phyloP scores from a whole-genome alignment of 176 grass and related monocot genomes.

The Calamus simplicifolius region DNA sequence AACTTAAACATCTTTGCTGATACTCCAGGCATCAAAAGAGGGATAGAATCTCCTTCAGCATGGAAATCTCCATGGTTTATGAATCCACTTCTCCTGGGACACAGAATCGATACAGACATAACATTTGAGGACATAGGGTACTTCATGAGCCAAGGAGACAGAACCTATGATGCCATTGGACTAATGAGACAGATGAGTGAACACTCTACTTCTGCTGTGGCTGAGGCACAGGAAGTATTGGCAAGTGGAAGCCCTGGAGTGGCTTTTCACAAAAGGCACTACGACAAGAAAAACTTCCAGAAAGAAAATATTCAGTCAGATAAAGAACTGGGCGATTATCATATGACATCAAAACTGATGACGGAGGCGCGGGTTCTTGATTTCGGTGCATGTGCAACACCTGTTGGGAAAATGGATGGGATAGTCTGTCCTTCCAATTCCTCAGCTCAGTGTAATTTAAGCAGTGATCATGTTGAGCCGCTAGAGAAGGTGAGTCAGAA shows the following conservation, averaged over 20 bases:
- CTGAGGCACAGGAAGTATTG: constrained; percentile 65
- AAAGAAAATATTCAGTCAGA: constrained; percentile 33
- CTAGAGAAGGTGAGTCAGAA: no score
- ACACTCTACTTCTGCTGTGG: constrained; percentile 51
- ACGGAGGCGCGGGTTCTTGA: constrained; percentile 60
- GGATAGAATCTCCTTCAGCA: constrained; percentile 92
- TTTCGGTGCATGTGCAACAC: constrained; percentile 64
- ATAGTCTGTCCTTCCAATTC: constrained; percentile 26
- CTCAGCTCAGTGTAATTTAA: constrained; percentile 18
- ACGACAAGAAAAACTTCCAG: constrained; percentile 24
- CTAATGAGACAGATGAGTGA: constrained; percentile 55
- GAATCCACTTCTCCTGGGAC: constrained; percentile 24
- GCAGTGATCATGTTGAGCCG: constrained; percentile 25
- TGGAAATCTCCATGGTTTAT: constrained; percentile 98
- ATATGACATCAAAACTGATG: constrained; percentile 35
- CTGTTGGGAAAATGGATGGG: constrained; percentile 37
- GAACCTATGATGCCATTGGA: constrained; percentile 66
- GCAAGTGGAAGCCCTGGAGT: constrained; percentile 25
- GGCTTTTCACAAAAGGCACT: constrained; percentile 5
- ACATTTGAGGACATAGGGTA: constrained; percentile 32
- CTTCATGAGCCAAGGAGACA: constrained; percentile 58
- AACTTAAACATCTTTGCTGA: constrained; percentile 66
- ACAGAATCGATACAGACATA: constrained; percentile 8
- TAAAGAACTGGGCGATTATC: constrained; percentile 28
- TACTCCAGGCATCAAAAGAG: constrained; percentile 87